A percentile compares a stretch with the other conserved stretches of the same genome.
phyloP scores from a whole-genome alignment of 1,284 basidiomycete genomes.

The Bjerkandera adusta region DNA sequence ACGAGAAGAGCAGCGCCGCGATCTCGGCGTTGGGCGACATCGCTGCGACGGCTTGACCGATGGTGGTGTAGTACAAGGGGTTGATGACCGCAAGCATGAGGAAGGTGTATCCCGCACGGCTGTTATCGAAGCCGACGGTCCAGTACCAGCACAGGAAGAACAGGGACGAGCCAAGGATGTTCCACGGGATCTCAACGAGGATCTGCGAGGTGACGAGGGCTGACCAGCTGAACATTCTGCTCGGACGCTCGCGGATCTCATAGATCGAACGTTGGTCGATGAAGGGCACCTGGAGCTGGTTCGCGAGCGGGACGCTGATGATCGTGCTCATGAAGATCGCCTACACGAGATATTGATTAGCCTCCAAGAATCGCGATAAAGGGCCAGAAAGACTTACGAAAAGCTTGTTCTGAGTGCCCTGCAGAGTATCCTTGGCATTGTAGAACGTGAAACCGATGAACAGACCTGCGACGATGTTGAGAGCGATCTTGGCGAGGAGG shows the following conservation, averaged over 20 bases:
- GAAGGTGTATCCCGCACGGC: constrained; percentile 58
- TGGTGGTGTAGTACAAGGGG: constrained; percentile 54
- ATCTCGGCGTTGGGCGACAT: constrained; percentile 69
- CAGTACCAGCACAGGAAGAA: constrained; percentile 74
- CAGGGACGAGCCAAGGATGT: constrained; percentile 55
- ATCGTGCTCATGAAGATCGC: constrained; percentile 48
- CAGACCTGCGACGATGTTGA: constrained; percentile 55
- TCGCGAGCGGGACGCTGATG: constrained; percentile 42
- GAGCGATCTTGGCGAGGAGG: constrained; percentile 68
- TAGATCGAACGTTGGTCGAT: constrained; percentile 55
- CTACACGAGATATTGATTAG: constrained; percentile 10
- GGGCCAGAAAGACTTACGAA: constrained; percentile 44
- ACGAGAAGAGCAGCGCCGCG: constrained; percentile 60
- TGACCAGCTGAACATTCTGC: constrained; percentile 83
- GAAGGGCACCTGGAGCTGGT: constrained; percentile 55
- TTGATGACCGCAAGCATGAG: constrained; percentile 51
- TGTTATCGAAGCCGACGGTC: constrained; percentile 57
- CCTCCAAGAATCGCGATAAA: background rate
- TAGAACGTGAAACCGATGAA: constrained; percentile 75
- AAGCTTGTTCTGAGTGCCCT: constrained; percentile 82
- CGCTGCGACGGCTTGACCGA: constrained; percentile 52
- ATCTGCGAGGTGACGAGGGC: constrained; percentile 67
- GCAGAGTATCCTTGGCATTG: constrained; percentile 60
- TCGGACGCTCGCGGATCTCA: constrained; percentile 65
- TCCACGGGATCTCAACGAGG: constrained; percentile 65